phyloP scores from a whole-genome alignment of 768 basidiomycete genomes.

The Amanita phalloides region DNA sequence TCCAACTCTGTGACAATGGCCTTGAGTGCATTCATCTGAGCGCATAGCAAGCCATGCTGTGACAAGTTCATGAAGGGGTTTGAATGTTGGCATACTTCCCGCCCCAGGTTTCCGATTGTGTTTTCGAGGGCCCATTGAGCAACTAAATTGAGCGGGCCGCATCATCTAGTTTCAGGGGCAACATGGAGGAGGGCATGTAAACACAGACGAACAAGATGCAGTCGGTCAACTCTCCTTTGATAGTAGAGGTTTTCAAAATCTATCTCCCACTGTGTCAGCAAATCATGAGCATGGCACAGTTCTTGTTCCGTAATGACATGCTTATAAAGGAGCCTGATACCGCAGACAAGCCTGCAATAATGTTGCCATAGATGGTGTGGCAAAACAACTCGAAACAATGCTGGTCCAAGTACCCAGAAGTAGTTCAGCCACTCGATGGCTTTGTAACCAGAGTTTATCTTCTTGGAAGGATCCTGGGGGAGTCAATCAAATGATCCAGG shows the following conservation, averaged over 20 bases:
- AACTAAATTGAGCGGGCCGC: slow-evolving; percentile 13
- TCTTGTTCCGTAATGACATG: slow-evolving; percentile 4
- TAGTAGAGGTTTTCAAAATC: slow-evolving; percentile 22
- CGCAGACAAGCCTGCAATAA: slow-evolving; percentile 14
- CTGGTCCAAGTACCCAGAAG: slow-evolving; percentile 17
- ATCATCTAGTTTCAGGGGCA: slow-evolving; percentile 11
- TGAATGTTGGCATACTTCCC: slow-evolving; percentile 11
- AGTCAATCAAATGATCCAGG: no score
- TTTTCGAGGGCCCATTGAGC: slow-evolving; percentile 21
- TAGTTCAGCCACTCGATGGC: slow-evolving; percentile 18
- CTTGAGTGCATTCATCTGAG: slow-evolving; percentile 11
- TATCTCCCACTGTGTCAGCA: slow-evolving; percentile 13
- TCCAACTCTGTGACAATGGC: slow-evolving; percentile 9
- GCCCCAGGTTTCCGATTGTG: slow-evolving; percentile 10
- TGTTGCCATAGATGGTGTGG: slow-evolving; percentile 11
- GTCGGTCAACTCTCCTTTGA: slow-evolving; percentile 10
- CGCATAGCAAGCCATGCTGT: slow-evolving; percentile 10
- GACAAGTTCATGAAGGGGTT: slow-evolving; percentile 17
- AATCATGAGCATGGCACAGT: slow-evolving; percentile 8
- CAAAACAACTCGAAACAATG: slow-evolving; percentile 13
- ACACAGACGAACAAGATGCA: slow-evolving; percentile 20
- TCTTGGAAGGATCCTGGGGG: not conserved
- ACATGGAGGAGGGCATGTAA: slow-evolving; percentile 20
- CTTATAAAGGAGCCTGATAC: slow-evolving; percentile 13
- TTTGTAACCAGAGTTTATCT: slow-evolving; percentile 21